A percentile compares a stretch with the other conserved stretches of the same genome.
Evolutionary conservation across 163 green algal species (phyloP).

Genomic region (Scenedesmus sp.): DNA sequence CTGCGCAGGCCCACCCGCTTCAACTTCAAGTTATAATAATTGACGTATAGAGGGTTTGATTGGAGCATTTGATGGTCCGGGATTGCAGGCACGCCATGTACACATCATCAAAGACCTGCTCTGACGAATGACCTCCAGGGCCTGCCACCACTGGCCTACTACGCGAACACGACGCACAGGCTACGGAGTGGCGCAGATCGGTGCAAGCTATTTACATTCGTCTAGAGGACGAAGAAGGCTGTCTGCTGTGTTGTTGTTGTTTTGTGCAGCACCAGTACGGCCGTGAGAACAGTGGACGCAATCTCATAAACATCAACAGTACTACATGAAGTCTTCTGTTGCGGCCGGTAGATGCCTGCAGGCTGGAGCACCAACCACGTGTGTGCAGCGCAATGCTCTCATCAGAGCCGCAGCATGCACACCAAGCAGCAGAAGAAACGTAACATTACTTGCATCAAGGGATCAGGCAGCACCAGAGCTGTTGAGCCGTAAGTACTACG

Average conservation of each 20-base stretch:
- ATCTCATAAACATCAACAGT: neutral
- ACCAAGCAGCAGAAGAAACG: neutral
- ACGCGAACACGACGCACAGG: neutral
- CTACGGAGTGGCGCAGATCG: neutral
- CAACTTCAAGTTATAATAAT: too few species aligned
- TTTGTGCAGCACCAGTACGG: neutral
- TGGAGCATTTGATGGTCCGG: neutral
- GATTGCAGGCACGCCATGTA: neutral
- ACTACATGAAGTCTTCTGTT: neutral
- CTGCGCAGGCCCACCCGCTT: too few species aligned
- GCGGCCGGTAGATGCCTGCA: neutral
- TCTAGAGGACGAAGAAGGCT: neutral
- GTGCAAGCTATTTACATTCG: neutral
- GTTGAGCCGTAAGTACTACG: neutral
- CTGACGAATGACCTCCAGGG: neutral
- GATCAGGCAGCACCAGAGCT: neutral
- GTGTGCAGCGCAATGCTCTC: constrained; percentile 10
- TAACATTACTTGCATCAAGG: neutral
- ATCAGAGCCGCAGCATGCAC: neutral
- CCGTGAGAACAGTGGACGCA: neutral
- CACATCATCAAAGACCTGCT: constrained; percentile 15
- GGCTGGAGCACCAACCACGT: neutral
- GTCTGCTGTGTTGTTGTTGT: neutral
- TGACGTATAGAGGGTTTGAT: neutral
- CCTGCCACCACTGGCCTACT: neutral